Conservation (phyloP, 805 yeast genomes). For the Candida andamanensis region DNA sequence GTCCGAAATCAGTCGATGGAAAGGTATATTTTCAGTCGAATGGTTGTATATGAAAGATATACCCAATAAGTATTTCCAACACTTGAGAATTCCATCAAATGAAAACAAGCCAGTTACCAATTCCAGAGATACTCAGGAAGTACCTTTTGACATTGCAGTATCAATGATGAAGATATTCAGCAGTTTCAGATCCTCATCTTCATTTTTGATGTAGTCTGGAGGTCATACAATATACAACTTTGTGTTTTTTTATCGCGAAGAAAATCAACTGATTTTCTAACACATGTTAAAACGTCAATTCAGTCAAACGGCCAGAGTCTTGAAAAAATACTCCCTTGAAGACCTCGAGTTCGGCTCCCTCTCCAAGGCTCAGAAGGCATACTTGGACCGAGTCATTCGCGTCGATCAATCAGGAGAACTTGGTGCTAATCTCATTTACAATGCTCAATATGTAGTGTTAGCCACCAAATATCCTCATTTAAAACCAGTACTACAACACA, state of each 20-base stretch:
- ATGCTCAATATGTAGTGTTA: conserved; percentile 81
- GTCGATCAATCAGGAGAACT: conserved; percentile 98
- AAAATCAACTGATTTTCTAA: neutral
- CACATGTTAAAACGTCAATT: conserved; percentile 4
- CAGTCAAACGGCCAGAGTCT: conserved; percentile 1
- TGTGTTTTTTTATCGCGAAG: neutral
- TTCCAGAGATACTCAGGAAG: conserved; percentile 59
- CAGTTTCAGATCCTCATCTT: conserved; percentile 14
- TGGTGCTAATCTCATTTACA: conserved; percentile 90
- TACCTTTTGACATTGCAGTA: conserved; percentile 45
- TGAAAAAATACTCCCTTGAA: conserved; percentile 3
- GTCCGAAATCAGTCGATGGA: conserved; percentile 46
- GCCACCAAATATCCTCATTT: conserved; percentile 66
- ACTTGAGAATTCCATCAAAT: conserved; percentile 40
- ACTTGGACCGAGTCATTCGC: conserved; percentile 67
- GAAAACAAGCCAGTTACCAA: conserved; percentile 50
- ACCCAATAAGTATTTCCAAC: conserved; percentile 43
- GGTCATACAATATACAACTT: neutral
- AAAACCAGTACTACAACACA: conserved; percentile 77
- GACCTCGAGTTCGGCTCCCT: conserved; percentile 32
- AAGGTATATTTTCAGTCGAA: conserved; percentile 47
- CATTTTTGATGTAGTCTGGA: conserved; percentile 9
- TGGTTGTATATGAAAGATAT: conserved; percentile 52
- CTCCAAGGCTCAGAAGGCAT: conserved; percentile 60
- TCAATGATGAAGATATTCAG: conserved; percentile 44